Evolutionary conservation across 306 rosid species (phyloP).

Genomic region (Inga oerstediana): DNA sequence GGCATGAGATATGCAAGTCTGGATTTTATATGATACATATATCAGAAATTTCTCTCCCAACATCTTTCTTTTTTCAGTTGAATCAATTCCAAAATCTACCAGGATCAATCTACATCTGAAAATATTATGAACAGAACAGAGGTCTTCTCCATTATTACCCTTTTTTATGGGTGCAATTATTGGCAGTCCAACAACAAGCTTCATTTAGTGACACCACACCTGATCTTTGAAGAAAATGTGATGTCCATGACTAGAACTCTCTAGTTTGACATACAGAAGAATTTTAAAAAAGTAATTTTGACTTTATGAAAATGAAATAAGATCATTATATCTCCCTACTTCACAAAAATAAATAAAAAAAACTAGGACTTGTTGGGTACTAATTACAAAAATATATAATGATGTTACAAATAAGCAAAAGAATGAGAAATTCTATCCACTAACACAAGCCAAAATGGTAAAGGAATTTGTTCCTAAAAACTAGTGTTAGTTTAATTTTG

Average conservation of each 20-base stretch:
- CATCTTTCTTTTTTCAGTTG: too few species aligned
- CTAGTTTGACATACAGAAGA: not conserved
- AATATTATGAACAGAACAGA: not conserved
- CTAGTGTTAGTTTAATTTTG: not conserved
- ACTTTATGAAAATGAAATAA: not conserved
- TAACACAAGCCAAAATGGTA: not conserved
- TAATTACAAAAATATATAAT: not conserved
- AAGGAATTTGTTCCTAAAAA: not conserved
- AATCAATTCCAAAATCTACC: too few species aligned
- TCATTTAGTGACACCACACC: not conserved
- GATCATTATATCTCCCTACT: not conserved
- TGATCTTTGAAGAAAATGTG: not conserved
- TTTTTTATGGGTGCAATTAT: not conserved
- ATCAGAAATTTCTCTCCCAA: too few species aligned
- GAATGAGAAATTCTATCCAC: not conserved
- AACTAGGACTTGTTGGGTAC: not conserved
- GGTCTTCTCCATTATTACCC: not conserved
- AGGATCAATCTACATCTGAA: too few species aligned
- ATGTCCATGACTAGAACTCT: not conserved
- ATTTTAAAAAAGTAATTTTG: not conserved
- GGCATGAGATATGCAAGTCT: too few species aligned
- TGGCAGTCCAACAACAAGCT: not conserved
- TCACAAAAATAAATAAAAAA: not conserved
- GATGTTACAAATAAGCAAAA: not conserved
- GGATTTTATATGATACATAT: too few species aligned